phyloP scores from a whole-genome alignment of 352 stramenopile genomes.

The Phytophthora agathidicida region DNA sequence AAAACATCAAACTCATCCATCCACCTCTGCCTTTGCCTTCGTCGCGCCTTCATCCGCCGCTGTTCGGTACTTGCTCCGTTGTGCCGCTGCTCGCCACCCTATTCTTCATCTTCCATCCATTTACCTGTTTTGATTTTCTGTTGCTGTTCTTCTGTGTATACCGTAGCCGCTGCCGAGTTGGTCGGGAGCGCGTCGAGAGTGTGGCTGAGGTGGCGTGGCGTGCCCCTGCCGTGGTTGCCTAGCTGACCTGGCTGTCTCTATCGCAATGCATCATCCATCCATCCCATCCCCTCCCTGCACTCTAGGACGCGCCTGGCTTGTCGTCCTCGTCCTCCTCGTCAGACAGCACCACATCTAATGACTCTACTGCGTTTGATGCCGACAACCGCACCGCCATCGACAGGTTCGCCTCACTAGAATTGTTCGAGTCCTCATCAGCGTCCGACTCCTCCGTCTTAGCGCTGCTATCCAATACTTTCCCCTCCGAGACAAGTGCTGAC shows the following conservation, averaged over 20 bases:
- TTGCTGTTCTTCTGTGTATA: conserved; percentile 25
- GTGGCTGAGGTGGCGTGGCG: conserved; percentile 22
- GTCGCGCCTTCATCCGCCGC: conserved; percentile 45
- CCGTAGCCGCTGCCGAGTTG: conserved; percentile 31
- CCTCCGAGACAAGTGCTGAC: conserved; percentile 33
- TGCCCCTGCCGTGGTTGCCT: conserved; percentile 26
- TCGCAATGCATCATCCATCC: conserved; percentile 39
- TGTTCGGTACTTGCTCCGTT: conserved; percentile 27
- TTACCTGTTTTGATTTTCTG: conserved; percentile 39
- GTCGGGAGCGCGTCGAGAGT: conserved; percentile 21
- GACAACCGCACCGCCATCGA: conserved; percentile 40
- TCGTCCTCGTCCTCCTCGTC: conserved; percentile 52
- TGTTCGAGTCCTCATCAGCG: conserved; percentile 47
- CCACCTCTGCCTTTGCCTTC: conserved; percentile 21
- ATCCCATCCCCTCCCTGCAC: conserved; percentile 11
- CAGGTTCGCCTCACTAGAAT: conserved; percentile 34
- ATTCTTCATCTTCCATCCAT: conserved; percentile 24
- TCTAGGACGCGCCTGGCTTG: conserved; percentile 40
- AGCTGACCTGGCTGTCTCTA: conserved; percentile 42
- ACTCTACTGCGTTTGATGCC: conserved; percentile 41
- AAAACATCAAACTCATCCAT: conserved; percentile 41
- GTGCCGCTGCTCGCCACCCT: conserved; percentile 5
- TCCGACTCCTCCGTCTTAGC: conserved; percentile 67
- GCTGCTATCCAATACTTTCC: conserved; percentile 54
- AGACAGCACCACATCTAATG: conserved; percentile 53